Base-by-base conservation (phyloP, 2,329 filamentous ascomycete genomes). In the Aspergillus ibericus region DNA sequence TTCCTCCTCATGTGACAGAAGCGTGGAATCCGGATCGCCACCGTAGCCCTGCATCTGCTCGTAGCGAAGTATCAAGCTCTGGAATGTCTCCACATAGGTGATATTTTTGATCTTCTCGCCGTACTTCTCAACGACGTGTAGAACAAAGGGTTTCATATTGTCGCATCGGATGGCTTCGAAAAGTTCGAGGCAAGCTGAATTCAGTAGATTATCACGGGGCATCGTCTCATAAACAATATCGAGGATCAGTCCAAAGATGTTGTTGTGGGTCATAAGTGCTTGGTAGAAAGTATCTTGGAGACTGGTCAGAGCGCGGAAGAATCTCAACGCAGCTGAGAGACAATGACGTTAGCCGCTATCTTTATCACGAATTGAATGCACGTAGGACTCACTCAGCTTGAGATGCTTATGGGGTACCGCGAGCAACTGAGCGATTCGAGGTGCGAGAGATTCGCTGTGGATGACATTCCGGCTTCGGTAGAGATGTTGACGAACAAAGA, bases 281-380 rank as follows among this genome's bases (percentile, higher is more conserved):
- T 92, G 88, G 73, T 97, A 96, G 67, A 95, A 96, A 55, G 96
- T 92, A 71, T 98, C 93, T 69, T 95, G 89, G 36, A 96, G 82
- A 47, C 88, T 87, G 58, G 97, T 84, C 60, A 96, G 85, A 46
- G 90, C 91, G 34, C 93, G 90, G 79, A 98, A 93, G 78, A 96
- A 97, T 72, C 96, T 95, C 65, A 99, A 84, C 5, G 93, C 91
- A 68, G 92, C 91, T 93, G 52, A 10, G 60, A 16, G 35, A 29
- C 20, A 36, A 53, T 22, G 57, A 35, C n/a, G 56, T 59, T 58
- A 53, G 25, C 9, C 16, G 13, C 34, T 25, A 4, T 36, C 20
- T 27, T 10, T 2, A 16, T 38, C 44, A 16, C 15, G n/a, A 35
- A 3, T 22, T 16, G 25, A n/a, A 7, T 5, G 20, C n/a, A 18